Evolutionary conservation across 2,329 filamentous ascomycete genomes (phyloP).

Genomic region (Aspergillus felis): DNA sequence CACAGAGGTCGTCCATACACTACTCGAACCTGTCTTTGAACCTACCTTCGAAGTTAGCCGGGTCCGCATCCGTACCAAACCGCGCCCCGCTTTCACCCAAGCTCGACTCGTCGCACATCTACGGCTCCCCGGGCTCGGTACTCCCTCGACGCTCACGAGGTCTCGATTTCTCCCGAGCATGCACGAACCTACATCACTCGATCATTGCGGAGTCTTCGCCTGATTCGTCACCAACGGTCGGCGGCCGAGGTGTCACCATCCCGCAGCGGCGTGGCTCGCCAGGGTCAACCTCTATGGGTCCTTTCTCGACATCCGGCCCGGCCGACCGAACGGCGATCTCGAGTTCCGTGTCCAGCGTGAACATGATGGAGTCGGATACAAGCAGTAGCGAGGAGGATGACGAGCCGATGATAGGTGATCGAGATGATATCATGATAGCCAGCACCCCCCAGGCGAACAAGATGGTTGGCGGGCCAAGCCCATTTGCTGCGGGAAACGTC

Average conservation of each 20-base stretch:
- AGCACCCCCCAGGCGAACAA: constrained; percentile 72
- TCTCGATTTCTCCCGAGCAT: constrained; percentile 87
- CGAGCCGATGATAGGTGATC: constrained; percentile 61
- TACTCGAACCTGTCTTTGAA: constrained; percentile 66
- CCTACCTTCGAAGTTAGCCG: constrained; percentile 54
- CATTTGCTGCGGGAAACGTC: constrained; percentile 45
- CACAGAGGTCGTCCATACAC: constrained; percentile 63
- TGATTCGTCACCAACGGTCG: constrained; percentile 83
- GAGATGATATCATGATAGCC: constrained; percentile 74
- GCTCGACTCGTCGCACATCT: constrained; percentile 77
- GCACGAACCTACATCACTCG: constrained; percentile 92
- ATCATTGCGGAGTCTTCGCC: constrained; percentile 87
- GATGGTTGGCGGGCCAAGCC: constrained; percentile 42
- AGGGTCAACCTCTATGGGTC: constrained; percentile 53
- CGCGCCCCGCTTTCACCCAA: constrained; percentile 75
- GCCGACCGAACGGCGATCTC: constrained; percentile 70
- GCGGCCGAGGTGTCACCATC: constrained; percentile 62
- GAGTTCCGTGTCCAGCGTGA: constrained; percentile 76
- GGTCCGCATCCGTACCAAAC: constrained; percentile 51
- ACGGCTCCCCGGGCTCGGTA: constrained; percentile 82
- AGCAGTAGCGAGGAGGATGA: constrained; percentile 65
- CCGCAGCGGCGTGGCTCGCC: constrained; percentile 58
- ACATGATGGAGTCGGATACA: constrained; percentile 74
- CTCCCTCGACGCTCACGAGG: constrained; percentile 85
- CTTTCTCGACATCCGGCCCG: constrained; percentile 68